Base-by-base conservation (phyloP, 768 basidiomycete genomes). In the Boletellus ananas region DNA sequence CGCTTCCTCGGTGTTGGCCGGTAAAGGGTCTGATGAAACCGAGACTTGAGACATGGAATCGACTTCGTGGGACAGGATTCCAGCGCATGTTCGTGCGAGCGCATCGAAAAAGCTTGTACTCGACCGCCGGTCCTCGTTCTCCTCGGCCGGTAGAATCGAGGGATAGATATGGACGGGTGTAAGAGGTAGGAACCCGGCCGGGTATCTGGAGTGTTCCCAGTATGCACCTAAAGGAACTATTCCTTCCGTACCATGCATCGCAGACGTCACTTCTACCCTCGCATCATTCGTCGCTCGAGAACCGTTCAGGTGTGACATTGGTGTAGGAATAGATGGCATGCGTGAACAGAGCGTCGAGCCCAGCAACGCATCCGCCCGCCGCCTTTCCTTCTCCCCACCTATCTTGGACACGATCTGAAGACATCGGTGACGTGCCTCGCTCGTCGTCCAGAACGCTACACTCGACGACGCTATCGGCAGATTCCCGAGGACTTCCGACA, bases 341-440 rank as follows among this genome's bases (percentile, higher is more conserved):
- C 41, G 31, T 4, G 49, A 33, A 17, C 50, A 56, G 3, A 48
- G 49, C 1, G 34, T 49, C 25, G 61, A 58, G 17, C 65, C 67
- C 54, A 92, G 84, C 20, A 94, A 65, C 0, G 82, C 85, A 31
- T 73, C 70, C 0, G 81, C 83, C 31, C 91, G 75, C 12, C 73
- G 72, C 54, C 75, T 80, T 68, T 94, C 91, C 51, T 69, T 70
- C 5, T 74, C 70, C 0, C 90, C 90, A 1, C 89, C 91, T 34
- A 95, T 90, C 62, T 88, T 89, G 33, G 75, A 73, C 4, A 91
- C 82, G 49, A 94, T 93, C n/a, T 80, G 75, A 17, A 85, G 69
- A 58, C 84, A 86, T 5, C 90, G 78, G 43, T 80, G 77, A 37
- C 79, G 79, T 0, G 90, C 90, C 62, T 93, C 91, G 0, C 67